Evolutionary conservation across 305 asterid species (phyloP).

Genomic region (Nicotiana rustica): DNA sequence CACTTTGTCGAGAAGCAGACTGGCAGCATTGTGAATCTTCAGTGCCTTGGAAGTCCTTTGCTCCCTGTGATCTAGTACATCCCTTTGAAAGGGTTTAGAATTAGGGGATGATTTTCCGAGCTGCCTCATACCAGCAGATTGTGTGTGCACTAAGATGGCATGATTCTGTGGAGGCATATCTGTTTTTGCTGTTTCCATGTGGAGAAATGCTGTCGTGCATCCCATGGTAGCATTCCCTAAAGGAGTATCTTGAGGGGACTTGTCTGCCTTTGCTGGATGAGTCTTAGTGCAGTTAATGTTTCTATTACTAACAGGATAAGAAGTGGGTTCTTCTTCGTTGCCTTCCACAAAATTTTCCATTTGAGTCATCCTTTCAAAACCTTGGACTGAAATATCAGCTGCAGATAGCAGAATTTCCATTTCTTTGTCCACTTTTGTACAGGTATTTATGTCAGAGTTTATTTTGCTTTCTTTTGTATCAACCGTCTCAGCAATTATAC

Average conservation of each 20-base stretch:
- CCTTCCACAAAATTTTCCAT: constrained; percentile 37
- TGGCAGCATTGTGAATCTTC: constrained; percentile 41
- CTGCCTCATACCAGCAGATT: constrained; percentile 37
- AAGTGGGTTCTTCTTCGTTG: constrained; percentile 39
- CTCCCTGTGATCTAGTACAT: constrained; percentile 35
- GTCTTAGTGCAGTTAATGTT: constrained; percentile 42
- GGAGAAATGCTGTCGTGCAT: constrained; percentile 32
- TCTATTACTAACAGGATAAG: constrained; percentile 44
- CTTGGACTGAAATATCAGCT: constrained; percentile 41
- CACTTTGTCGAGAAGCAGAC: constrained; percentile 45
- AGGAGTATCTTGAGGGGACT: constrained; percentile 38
- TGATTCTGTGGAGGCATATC: constrained; percentile 40
- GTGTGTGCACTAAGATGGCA: constrained; percentile 31
- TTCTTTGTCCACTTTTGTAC: constrained; percentile 47
- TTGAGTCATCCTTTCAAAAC: constrained; percentile 41
- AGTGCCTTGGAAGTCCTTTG: constrained; percentile 39
- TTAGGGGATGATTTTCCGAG: constrained; percentile 39
- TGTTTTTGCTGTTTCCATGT: constrained; percentile 41
- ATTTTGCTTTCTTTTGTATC: constrained; percentile 37
- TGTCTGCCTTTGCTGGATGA: constrained; percentile 36
- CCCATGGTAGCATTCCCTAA: constrained; percentile 36
- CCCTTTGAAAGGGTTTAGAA: constrained; percentile 45
- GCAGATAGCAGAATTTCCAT: constrained; percentile 42
- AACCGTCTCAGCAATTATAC: constrained; percentile 42
- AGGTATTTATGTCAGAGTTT: constrained; percentile 39